These are phyloP conservation scores for Cordyceps fumosorosea DNA, from an alignment of 2,329 filamentous ascomycete genomes.

Conservation along the genomic window DNA sequence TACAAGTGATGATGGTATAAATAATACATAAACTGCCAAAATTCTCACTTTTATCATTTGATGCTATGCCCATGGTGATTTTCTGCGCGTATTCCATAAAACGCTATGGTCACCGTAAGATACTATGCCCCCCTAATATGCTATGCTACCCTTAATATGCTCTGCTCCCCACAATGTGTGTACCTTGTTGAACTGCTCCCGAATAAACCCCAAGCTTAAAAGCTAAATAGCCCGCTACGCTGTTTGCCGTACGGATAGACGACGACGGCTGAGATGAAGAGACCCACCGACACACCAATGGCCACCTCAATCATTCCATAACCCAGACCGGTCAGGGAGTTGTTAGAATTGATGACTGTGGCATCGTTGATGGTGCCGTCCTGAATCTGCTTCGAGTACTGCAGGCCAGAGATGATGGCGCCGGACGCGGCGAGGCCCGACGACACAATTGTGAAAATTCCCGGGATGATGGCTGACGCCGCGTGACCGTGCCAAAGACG, in stretches of 20 bases:
- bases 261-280: conserved; percentile 5
- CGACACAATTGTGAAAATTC: conserved; percentile 13
- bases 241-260: conserved; percentile 10
- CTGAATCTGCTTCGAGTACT: background rate
- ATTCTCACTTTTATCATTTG: too few relatives aligned
- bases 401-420: conserved; percentile 3
- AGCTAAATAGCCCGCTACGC: conserved; percentile 4
- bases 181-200: background rate
- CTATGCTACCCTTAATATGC: too few relatives aligned
- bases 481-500: conserved; percentile 9
- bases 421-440: conserved; percentile 3
- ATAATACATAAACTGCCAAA: too few relatives aligned
- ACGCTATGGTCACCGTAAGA: too few relatives aligned
- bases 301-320: conserved; percentile 11
- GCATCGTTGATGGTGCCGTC: conserved; percentile 2
- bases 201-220: background rate
- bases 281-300: background rate
- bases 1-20: too few relatives aligned
- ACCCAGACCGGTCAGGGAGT: background rate
- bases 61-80: too few relatives aligned
- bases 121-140: too few relatives aligned
- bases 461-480: conserved; percentile 11
- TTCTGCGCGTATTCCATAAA: too few relatives aligned
- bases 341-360: background rate
- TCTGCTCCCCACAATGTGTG: too few relatives aligned